Percentiles rank a stretch among this genome's conserved stretches.
phyloP scores from a whole-genome alignment of 768 basidiomycete genomes.

The Amylocystis lapponica region DNA sequence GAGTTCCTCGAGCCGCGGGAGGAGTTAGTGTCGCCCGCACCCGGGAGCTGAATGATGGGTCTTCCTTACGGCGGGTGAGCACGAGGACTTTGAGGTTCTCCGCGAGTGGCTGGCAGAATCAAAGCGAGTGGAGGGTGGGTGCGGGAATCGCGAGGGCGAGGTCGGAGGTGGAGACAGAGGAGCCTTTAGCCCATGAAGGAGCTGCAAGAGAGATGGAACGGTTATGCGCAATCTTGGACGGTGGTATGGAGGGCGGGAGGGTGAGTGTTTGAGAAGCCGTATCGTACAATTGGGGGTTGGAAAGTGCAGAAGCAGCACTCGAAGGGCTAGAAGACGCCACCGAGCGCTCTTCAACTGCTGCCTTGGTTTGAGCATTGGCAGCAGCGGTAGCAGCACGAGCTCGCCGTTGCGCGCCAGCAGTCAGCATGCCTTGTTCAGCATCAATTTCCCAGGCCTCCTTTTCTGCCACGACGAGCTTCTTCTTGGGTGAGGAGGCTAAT shows the following conservation, averaged over 20 bases:
- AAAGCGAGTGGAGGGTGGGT: conserved; percentile 57
- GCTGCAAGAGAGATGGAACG: conserved; percentile 57
- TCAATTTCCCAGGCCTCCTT: conserved; percentile 26
- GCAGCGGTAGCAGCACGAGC: conserved; percentile 16
- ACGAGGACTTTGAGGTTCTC: conserved; percentile 50
- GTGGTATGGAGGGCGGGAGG: conserved; percentile 56
- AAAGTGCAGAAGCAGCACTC: conserved; percentile 33
- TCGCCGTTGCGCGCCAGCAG: conserved; percentile 19
- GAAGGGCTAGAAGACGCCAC: conserved; percentile 10
- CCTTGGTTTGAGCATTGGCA: conserved; percentile 2
- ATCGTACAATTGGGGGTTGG: conserved; percentile 56
- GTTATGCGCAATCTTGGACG: conserved; percentile 45
- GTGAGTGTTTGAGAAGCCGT: conserved; percentile 51
- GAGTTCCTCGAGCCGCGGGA: conserved; percentile 72
- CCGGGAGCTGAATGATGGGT: conserved; percentile 58
- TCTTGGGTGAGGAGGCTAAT: conserved; percentile 3
- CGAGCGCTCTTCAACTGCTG: background rate
- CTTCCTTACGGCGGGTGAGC: conserved; percentile 61
- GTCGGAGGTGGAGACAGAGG: conserved; percentile 6
- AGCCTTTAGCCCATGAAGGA: conserved; percentile 14
- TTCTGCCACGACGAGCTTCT: conserved; percentile 5
- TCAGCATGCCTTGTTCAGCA: conserved; percentile 23
- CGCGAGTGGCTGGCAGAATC: conserved; percentile 56
- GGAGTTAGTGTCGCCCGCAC: conserved; percentile 29
- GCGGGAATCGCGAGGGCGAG: conserved; percentile 49